These are phyloP conservation scores for Diplosphaera chodatii DNA, from an alignment of 139 green algal species.

Conservation along the genomic window DNA sequence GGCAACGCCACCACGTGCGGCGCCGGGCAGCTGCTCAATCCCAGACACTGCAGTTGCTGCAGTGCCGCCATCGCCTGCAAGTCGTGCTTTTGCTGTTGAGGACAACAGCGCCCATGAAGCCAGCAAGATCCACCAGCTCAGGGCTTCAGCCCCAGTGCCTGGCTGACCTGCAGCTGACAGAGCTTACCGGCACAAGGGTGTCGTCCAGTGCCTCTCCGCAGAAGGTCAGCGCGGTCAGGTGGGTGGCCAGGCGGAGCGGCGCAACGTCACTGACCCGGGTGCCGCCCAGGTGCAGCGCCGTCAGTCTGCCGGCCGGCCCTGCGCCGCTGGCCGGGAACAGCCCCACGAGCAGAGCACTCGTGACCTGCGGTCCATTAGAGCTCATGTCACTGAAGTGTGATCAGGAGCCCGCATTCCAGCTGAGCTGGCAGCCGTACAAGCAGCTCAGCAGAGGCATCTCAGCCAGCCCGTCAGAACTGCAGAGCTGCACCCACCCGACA, in stretches of 20 bases:
- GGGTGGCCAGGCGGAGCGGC: not conserved
- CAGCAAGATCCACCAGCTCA: too few species aligned
- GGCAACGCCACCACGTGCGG: too few species aligned
- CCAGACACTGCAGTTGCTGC: not conserved
- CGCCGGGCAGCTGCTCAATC: not conserved
- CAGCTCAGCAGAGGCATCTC: conserved; percentile 7
- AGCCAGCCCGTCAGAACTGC: not conserved
- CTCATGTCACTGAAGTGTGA: too few species aligned
- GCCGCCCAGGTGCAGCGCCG: conserved; percentile 5
- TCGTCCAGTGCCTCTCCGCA: not conserved
- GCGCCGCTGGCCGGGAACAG: not conserved
- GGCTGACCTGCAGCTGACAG: too few species aligned
- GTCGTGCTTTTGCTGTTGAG: too few species aligned
- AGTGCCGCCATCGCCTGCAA: not conserved
- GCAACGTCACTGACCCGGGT: conserved; percentile 1
- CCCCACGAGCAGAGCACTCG: not conserved
- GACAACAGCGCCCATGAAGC: too few species aligned
- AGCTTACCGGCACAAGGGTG: not conserved
- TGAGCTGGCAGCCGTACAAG: too few species aligned
- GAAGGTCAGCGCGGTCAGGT: conserved; percentile 1
- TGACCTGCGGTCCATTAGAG: conserved; percentile 1
- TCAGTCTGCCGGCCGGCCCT: not conserved
- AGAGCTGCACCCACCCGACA: conserved; percentile 1
- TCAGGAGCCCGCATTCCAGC: too few species aligned
- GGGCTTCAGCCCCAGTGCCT: too few species aligned